Evolutionary conservation across 164 flowering plant genomes (phyloP).

Genomic region (Umbellularia californica): DNA sequence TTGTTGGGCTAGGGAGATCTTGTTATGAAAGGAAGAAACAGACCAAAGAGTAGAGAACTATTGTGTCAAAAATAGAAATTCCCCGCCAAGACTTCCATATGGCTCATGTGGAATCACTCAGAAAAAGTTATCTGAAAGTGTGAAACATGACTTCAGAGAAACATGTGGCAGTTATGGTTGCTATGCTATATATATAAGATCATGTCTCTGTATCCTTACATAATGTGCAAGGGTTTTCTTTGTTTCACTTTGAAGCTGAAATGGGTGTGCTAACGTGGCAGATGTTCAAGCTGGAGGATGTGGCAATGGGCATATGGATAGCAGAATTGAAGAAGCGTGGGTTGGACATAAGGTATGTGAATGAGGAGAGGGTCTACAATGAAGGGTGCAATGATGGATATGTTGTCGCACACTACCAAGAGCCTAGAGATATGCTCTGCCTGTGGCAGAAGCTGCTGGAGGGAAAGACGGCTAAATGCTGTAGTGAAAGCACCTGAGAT

Average conservation of each 20-base stretch:
- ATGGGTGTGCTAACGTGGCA: constrained; percentile 20
- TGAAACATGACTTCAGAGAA: too few relatives aligned
- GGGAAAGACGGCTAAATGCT: constrained; percentile 52
- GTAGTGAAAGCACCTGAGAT: constrained; percentile 17
- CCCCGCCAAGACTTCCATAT: too few relatives aligned
- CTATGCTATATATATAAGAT: background rate
- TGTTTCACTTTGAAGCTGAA: background rate
- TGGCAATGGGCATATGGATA: constrained; percentile 99
- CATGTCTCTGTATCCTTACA: background rate
- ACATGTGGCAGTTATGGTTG: background rate
- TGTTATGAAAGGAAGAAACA: background rate
- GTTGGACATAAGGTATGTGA: constrained; percentile 59
- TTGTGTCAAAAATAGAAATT: too few relatives aligned
- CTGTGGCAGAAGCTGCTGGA: constrained; percentile 89
- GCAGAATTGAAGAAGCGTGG: constrained; percentile 74
- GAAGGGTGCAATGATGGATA: constrained; percentile 88
- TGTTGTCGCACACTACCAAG: constrained; percentile 91
- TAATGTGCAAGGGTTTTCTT: background rate
- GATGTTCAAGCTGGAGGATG: constrained; percentile 99
- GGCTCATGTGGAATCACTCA: too few relatives aligned
- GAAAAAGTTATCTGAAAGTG: too few relatives aligned
- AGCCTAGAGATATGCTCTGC: constrained; percentile 88
- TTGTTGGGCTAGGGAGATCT: background rate
- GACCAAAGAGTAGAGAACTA: background rate
- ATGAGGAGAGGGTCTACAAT: constrained; percentile 54